phyloP scores from a whole-genome alignment of 208 protist genomes.

The Leishmania tarentolae region DNA sequence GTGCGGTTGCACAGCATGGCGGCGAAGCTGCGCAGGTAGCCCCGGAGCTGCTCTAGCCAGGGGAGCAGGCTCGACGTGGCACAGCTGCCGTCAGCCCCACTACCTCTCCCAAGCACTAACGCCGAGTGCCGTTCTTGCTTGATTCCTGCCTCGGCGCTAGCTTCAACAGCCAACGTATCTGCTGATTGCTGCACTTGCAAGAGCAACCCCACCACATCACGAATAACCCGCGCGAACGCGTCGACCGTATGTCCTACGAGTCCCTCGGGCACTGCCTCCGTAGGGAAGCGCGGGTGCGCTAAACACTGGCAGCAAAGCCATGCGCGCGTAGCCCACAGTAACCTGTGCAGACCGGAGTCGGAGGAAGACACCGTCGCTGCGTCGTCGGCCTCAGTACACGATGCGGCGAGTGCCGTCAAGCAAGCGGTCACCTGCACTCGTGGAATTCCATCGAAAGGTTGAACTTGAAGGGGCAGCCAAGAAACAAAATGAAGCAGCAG shows the following conservation, averaged over 20 bases:
- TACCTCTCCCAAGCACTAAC: not conserved
- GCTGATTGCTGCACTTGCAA: slow-evolving; percentile 10
- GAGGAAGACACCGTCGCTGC: not conserved
- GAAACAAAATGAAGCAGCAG: slow-evolving; percentile 32
- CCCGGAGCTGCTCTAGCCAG: slow-evolving; percentile 61
- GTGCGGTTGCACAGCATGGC: slow-evolving; percentile 42
- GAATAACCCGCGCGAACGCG: slow-evolving; percentile 44
- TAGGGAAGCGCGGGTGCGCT: slow-evolving; percentile 55
- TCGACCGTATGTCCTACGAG: slow-evolving; percentile 48
- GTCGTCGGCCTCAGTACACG: not conserved
- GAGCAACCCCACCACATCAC: slow-evolving; percentile 32
- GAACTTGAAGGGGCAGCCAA: slow-evolving; percentile 38
- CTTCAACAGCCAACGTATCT: slow-evolving; percentile 4
- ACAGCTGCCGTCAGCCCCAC: not conserved
- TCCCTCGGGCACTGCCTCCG: slow-evolving; percentile 42
- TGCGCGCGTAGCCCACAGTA: slow-evolving; percentile 27
- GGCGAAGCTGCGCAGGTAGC: slow-evolving; percentile 50
- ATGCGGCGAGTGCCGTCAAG: slow-evolving; percentile 28
- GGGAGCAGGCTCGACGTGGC: slow-evolving; percentile 15
- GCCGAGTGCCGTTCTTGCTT: slow-evolving; percentile 2
- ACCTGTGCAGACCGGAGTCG: not conserved
- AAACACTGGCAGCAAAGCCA: slow-evolving; percentile 55
- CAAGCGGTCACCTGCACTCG: slow-evolving; percentile 23
- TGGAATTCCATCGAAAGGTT: slow-evolving; percentile 44
- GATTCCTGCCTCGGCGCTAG: not conserved